Evolutionary conservation across 1,284 basidiomycete genomes (phyloP), one percentile per base, ranked within the genome.

Genomic region (Rhodotorula sp.): DNA sequence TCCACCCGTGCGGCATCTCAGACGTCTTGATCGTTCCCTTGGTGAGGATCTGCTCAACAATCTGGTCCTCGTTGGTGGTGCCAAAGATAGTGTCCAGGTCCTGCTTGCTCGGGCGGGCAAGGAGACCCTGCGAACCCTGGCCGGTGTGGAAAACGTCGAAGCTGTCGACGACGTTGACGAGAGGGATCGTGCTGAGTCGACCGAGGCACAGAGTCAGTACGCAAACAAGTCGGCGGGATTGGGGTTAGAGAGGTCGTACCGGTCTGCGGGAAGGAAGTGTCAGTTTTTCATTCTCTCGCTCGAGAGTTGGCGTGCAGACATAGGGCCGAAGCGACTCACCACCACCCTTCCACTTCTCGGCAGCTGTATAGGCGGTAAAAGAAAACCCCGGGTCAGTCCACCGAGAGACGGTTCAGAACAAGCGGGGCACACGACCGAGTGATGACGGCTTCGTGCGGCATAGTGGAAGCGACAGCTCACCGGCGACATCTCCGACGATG

Each of bases 111-210:
- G 80, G 75, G 22, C 79, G 74, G 55, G 77, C 76, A 66, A 82
- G 74, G 69, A 81, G 75, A n/a, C 81, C 81, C 72, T 82, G 81
- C 24, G 78, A 75, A 42, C 75, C 81, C 60, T 79, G 79, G 56
- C 78, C 80, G 15, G 80, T 77, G 76, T 79, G 77, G 78, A 82
- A 81, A 69, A 82, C 75, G 60, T 81, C 78, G 73, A 82, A 82
- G 22, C 76, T 73, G 60, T 81, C 80, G 56, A 82, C 80, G 17
- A 82, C 79, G 45, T 80, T 79, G 26, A 79, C 77, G 49, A 82
- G 78, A 8, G 81, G 80, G 68, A 82, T 81, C 33, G 80, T 79
- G 71, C 71, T 77, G 62, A 24, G 29, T 4, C 20, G 18, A 37
- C 20, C 37, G 37, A 10, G 37, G 37, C 37, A 12, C 37, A 10